Evolutionary conservation across 306 rosid species (phyloP).

Genomic region (Gastrolobium villosum): DNA sequence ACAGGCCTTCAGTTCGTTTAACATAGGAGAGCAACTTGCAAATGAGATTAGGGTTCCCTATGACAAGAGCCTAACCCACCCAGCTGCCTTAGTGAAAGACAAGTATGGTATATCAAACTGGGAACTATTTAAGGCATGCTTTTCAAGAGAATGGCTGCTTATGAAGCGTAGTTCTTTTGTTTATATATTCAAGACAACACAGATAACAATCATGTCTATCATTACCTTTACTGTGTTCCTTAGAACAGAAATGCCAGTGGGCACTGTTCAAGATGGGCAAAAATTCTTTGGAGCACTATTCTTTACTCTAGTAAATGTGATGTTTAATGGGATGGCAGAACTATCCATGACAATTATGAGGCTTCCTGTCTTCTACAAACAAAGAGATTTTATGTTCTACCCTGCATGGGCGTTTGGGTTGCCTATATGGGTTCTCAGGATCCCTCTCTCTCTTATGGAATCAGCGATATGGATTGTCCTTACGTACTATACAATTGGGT

Average conservation of each 20-base stretch:
- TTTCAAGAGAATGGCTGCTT: constrained; percentile 78
- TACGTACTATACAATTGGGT: constrained; percentile 87
- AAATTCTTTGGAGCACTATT: constrained; percentile 81
- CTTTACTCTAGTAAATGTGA: constrained; percentile 66
- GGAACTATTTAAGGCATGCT: constrained; percentile 83
- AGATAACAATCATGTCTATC: constrained; percentile 65
- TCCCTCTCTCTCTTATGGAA: constrained; percentile 77
- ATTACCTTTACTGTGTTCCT: constrained; percentile 71
- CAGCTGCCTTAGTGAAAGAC: constrained; percentile 73
- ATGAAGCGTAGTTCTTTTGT: constrained; percentile 71
- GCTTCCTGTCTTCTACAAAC: constrained; percentile 79
- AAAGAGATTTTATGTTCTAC: constrained; percentile 78
- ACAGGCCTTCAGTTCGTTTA: constrained; percentile 38
- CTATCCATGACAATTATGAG: constrained; percentile 64
- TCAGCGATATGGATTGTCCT: constrained; percentile 74
- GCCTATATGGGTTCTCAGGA: constrained; percentile 81
- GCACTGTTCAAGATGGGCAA: constrained; percentile 58
- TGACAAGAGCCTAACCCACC: constrained; percentile 63
- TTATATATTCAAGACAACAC: constrained; percentile 68
- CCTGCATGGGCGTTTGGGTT: constrained; percentile 86
- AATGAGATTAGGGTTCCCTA: constrained; percentile 64
- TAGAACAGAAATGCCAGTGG: constrained; percentile 74
- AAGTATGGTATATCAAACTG: constrained; percentile 74
- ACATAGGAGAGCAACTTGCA: constrained; percentile 62
- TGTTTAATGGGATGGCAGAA: constrained; percentile 91